Base-by-base conservation (phyloP, 2,329 filamentous ascomycete species). In the Periconia digitata region DNA sequence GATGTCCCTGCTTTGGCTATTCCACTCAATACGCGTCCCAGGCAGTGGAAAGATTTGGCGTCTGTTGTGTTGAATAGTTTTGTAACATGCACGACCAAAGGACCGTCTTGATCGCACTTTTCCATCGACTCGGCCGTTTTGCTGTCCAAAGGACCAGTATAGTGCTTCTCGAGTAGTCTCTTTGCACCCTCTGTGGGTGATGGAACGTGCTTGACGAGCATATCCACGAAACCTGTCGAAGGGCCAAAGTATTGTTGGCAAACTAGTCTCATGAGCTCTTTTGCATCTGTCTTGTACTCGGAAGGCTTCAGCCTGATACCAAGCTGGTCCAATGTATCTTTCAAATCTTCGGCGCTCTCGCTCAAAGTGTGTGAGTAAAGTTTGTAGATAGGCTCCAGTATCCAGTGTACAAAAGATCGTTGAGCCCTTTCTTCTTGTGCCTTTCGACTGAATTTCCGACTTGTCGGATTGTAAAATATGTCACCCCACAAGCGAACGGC, bases 321-420 rank as follows among this genome's bases (percentile, higher is more conserved):
- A 8, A 99, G 78, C 17, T 84, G 85, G 16, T 82, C 85, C 48
- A 99, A 75, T 0, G 91, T 94, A 40, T 81, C 80, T 64, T 88
- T 91, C 50, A 99, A 76, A 60, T 95, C 89, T 46, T 90, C 86
- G 0, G 92, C 89, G 62, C 85, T 92, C 67, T 95, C 88, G 66
- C 91, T 95, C 64, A 99, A 90, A 3, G 92, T 95, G 69, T 96
- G 90, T 15, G 91, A 92, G 70, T 92, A 97, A 36, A 99, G 80
- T 73, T 99, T 99, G 81, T 99, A 99, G 59, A 99, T 91, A 16
- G 94, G 94, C 69, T 99, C 94, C 40, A 99, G 78, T 22, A 99
- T 82, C 69, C 97, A 99, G 72, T 95, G 86, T 47, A 97, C 88
- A 69, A 99, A 99, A 1, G 90, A 89, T 47, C 94, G 81, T 70